Evolutionary conservation across 2,329 filamentous ascomycete species (phyloP).

Genomic region (Ilyonectria mors-panacis): DNA sequence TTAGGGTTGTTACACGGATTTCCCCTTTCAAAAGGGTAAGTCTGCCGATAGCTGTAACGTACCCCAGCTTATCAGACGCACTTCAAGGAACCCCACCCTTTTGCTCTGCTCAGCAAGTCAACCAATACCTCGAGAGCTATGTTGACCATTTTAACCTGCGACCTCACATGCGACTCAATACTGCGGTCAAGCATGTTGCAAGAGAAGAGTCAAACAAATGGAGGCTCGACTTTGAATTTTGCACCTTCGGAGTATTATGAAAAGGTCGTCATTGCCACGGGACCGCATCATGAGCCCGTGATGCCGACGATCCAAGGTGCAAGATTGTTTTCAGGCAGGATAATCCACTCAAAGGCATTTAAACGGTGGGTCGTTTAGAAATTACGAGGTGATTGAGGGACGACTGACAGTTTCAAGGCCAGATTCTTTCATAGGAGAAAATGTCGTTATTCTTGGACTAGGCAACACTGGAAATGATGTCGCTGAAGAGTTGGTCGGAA

Average conservation of each 20-base stretch:
- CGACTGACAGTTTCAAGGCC: slow-evolving; percentile 32
- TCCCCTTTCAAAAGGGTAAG: slow-evolving; percentile 51
- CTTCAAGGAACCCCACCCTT: slow-evolving; percentile 38
- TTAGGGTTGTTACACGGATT: slow-evolving; percentile 56
- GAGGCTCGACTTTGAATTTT: slow-evolving; percentile 48
- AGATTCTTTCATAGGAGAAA: slow-evolving; percentile 49
- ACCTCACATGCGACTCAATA: slow-evolving; percentile 47
- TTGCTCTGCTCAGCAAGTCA: slow-evolving; percentile 47
- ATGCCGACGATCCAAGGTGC: slow-evolving; percentile 55
- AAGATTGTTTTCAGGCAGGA: slow-evolving; percentile 50
- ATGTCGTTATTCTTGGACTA: slow-evolving; percentile 61
- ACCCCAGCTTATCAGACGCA: slow-evolving; percentile 17
- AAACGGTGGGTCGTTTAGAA: slow-evolving; percentile 29
- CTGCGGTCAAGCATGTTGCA: slow-evolving; percentile 40
- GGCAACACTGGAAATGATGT: slow-evolving; percentile 56
- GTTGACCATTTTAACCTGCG: slow-evolving; percentile 52
- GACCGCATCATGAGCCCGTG: slow-evolving; percentile 52
- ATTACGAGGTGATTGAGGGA: not conserved
- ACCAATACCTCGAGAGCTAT: slow-evolving; percentile 54
- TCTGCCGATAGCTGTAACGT: slow-evolving; percentile 16
- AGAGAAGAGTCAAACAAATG: slow-evolving; percentile 42
- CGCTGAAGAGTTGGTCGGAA: slow-evolving; percentile 51
- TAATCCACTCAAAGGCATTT: slow-evolving; percentile 42
- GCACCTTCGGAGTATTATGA: slow-evolving; percentile 50
- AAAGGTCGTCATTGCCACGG: slow-evolving; percentile 57